phyloP scores from a whole-genome alignment of 345 rosid genomes.

The Hypericum androsaemum region DNA sequence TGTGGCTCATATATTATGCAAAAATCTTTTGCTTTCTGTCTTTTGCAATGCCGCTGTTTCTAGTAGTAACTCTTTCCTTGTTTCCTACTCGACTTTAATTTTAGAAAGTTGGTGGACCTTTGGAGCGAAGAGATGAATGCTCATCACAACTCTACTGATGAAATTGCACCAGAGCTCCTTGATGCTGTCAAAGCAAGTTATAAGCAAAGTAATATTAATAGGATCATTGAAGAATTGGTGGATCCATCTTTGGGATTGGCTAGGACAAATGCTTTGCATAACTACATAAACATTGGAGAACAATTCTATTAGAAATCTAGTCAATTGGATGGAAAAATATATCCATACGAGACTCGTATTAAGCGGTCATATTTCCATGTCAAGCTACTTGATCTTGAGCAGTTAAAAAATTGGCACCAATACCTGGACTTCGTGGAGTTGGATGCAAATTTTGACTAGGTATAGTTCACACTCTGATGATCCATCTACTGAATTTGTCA shows the following conservation, averaged over 20 bases:
- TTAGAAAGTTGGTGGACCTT: constrained; percentile 52
- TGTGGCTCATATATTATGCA: too few species aligned
- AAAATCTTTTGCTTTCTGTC: too few species aligned
- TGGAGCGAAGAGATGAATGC: constrained; percentile 49
- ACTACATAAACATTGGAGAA: constrained; percentile 52
- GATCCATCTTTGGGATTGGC: constrained; percentile 43
- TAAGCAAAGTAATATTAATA: constrained; percentile 37
- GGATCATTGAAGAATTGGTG: constrained; percentile 43
- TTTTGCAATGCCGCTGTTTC: too few species aligned
- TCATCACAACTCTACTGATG: constrained; percentile 19
- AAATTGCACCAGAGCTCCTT: constrained; percentile 34
- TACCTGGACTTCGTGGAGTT: constrained; percentile 73
- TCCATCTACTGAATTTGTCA: constrained; percentile 9
- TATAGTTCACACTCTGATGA: constrained; percentile 25
- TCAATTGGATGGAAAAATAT: constrained; percentile 42
- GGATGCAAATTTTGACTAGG: constrained; percentile 86
- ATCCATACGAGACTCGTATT: constrained; percentile 50
- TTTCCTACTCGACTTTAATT: constrained; percentile 25
- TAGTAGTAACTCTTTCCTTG: too few species aligned
- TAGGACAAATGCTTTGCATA: constrained; percentile 45
- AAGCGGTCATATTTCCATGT: constrained; percentile 73
- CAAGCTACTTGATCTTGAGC: constrained; percentile 45
- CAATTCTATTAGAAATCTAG: constrained; percentile 39
- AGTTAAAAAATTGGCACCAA: constrained; percentile 73
- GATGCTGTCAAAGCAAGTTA: constrained; percentile 28